Conservation (phyloP, 176 grass and related monocot species). For the Triticum dicoccoides region DNA sequence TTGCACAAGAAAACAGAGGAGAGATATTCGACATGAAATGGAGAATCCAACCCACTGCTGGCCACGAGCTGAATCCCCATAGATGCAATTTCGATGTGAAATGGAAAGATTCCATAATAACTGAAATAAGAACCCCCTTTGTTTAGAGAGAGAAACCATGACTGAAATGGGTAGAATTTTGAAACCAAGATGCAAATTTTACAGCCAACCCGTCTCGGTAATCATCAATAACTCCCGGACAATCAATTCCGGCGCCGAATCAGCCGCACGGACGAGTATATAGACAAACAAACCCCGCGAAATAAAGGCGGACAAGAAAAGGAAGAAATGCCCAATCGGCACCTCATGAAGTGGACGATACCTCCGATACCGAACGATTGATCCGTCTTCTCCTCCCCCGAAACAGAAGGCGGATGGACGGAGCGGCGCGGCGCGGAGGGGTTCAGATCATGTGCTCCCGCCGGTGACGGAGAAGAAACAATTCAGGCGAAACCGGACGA, state of each 20-base stretch:
- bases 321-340: slow-evolving; percentile 35
- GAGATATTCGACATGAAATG: not conserved
- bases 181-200: slow-evolving; percentile 32
- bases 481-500: not conserved
- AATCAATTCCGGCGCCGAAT: slow-evolving; percentile 6
- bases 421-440: not conserved
- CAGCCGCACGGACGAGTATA: not conserved
- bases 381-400: slow-evolving; percentile 26
- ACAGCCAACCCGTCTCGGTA: not conserved
- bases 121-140: not conserved
- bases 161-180: not conserved
- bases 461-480: slow-evolving; percentile 31
- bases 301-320: not conserved
- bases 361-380: slow-evolving; percentile 54
- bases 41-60: not conserved
- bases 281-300: not conserved
- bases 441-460: slow-evolving; percentile 45
- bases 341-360: slow-evolving; percentile 12
- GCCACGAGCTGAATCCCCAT: not conserved
- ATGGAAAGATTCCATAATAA: not conserved
- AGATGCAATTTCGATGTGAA: slow-evolving; percentile 8
- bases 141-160: no score
- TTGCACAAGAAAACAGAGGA: not conserved
- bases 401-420: slow-evolving; percentile 24
- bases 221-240: not conserved